phyloP scores from a whole-genome alignment of 2,329 filamentous ascomycete species.

The Diaporthe helianthi region DNA sequence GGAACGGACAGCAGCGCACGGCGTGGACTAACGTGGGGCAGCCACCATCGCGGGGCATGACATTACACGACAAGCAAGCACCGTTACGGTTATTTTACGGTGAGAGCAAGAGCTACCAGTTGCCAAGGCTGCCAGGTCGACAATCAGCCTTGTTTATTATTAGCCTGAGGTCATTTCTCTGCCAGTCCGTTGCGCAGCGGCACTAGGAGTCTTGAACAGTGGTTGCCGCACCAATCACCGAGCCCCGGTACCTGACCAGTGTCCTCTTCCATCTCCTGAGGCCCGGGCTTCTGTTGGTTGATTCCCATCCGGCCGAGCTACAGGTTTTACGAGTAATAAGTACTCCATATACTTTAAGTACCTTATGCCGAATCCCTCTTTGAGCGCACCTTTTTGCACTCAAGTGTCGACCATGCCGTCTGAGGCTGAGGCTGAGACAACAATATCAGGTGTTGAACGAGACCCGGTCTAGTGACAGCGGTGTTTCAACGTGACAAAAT shows the following conservation, averaged over 20 bases:
- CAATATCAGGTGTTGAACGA: background rate
- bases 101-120: background rate
- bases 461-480: background rate
- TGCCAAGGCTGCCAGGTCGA: no score
- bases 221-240: conserved; percentile 34
- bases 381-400: background rate
- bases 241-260: conserved; percentile 22
- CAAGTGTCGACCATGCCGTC: background rate
- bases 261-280: background rate
- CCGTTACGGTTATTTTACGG: conserved; percentile 18
- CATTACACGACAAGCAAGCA: background rate
- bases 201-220: conserved; percentile 21
- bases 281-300: background rate
- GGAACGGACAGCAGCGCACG: background rate
- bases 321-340: background rate
- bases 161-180: conserved; percentile 27
- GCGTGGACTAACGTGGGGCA: conserved; percentile 24
- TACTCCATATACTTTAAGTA: background rate
- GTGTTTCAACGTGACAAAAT: background rate
- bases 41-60: conserved; percentile 23
- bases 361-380: no score
- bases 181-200: conserved; percentile 7
- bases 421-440: no score
- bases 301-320: conserved; percentile 15
- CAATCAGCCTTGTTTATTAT: conserved; percentile 34